These are phyloP conservation scores for Sphaerosporella brunnea DNA, from an alignment of 495 filamentous ascomycete genomes.

Conservation along the genomic window DNA sequence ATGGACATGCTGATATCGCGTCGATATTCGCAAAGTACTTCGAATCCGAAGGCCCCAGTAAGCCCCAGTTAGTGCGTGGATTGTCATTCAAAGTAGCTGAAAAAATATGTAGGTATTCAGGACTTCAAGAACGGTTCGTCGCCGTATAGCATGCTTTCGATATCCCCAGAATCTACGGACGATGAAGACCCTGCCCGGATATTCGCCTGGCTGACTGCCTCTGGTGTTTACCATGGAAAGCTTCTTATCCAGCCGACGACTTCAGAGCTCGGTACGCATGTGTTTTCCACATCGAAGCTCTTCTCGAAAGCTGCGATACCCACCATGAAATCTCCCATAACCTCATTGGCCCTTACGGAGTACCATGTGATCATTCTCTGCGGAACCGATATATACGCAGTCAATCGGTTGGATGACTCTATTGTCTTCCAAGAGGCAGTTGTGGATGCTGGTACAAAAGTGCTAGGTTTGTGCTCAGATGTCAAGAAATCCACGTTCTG, in stretches of 20 bases:
- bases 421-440: constrained; percentile 74
- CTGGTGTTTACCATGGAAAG: constrained; percentile 76
- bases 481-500: constrained; percentile 88
- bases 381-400: constrained; percentile 60
- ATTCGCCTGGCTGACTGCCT: constrained; percentile 77
- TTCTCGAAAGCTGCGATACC: constrained; percentile 54
- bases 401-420: constrained; percentile 69
- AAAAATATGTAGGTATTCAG: constrained; percentile 15
- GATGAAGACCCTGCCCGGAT: constrained; percentile 40
- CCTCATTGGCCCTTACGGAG: constrained; percentile 70
- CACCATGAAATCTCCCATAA: constrained; percentile 45
- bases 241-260: constrained; percentile 37
- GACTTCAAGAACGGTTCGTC: constrained; percentile 23
- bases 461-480: constrained; percentile 68
- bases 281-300: constrained; percentile 56
- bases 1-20: constrained; percentile 59
- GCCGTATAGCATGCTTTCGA: constrained; percentile 31
- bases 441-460: constrained; percentile 59
- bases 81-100: constrained; percentile 4
- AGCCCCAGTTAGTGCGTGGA: background rate
- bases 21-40: constrained; percentile 76
- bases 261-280: constrained; percentile 42
- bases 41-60: constrained; percentile 44
- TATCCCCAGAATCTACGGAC: constrained; percentile 53
- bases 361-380: constrained; percentile 83